Evolutionary conservation across 257 asterid genomes (phyloP).

Genomic region (Asclepias syriaca): DNA sequence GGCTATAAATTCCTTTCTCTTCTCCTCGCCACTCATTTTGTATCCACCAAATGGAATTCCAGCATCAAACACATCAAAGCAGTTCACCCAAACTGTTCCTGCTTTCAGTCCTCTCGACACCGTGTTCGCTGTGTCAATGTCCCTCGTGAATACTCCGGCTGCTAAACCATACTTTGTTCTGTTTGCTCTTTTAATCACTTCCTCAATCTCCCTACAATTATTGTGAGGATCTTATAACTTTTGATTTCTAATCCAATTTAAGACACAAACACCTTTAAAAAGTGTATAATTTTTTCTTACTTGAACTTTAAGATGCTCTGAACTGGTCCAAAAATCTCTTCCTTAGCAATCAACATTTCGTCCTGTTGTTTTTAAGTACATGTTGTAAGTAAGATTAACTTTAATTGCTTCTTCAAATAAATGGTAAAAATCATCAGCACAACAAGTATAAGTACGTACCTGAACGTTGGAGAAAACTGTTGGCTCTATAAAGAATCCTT

Average conservation of each 20-base stretch:
- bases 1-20: constrained; percentile 69
- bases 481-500: constrained; percentile 71
- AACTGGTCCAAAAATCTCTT: constrained; percentile 81
- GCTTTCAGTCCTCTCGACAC: constrained; percentile 57
- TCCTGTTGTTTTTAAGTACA: constrained; percentile 35
- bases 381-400: not conserved
- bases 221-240: not conserved
- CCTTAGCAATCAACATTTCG: constrained; percentile 67
- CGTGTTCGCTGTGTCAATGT: constrained; percentile 62
- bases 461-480: constrained; percentile 74
- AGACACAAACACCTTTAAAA: not conserved
- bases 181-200: constrained; percentile 65
- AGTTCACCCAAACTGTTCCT: constrained; percentile 75
- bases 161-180: constrained; percentile 64
- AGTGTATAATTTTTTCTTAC: constrained; percentile 32
- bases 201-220: constrained; percentile 46
- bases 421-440: not conserved
- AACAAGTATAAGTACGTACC: constrained; percentile 28
- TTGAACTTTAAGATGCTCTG: constrained; percentile 69
- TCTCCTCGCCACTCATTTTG: constrained; percentile 90
- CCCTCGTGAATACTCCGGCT: constrained; percentile 65
- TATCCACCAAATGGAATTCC: constrained; percentile 79
- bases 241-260: too few relatives aligned
- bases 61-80: constrained; percentile 64
- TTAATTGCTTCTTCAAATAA: not conserved